Evolutionary conservation across 2,329 filamentous ascomycete genomes (phyloP).

Genomic region (Annulohypoxylon truncatum): DNA sequence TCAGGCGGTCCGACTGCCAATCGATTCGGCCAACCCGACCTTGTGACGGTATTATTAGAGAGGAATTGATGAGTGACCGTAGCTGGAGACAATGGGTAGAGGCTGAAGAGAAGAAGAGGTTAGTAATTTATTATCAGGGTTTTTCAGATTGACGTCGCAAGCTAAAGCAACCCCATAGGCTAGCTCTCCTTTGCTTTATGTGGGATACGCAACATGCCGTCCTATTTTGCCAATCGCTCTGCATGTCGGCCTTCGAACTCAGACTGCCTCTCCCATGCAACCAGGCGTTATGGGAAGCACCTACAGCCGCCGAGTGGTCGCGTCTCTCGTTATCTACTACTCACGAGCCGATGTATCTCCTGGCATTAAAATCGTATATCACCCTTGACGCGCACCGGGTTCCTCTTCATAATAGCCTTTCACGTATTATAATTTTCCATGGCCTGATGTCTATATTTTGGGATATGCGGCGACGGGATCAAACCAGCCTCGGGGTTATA

Average conservation of each 20-base stretch:
- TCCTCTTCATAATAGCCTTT: slow-evolving; percentile 61
- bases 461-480: slow-evolving; percentile 71
- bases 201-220: slow-evolving; percentile 75
- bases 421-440: slow-evolving; percentile 66
- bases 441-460: slow-evolving; percentile 72
- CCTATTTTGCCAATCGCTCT: slow-evolving; percentile 73
- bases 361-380: slow-evolving; percentile 67
- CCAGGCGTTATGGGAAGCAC: slow-evolving; percentile 67
- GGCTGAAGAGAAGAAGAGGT: slow-evolving; percentile 69
- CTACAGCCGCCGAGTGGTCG: slow-evolving; percentile 63
- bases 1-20: slow-evolving; percentile 53
- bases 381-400: slow-evolving; percentile 56
- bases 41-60: slow-evolving; percentile 43
- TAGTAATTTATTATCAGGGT: slow-evolving; percentile 1
- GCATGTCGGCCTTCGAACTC: slow-evolving; percentile 74
- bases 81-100: slow-evolving; percentile 66
- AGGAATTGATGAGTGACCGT: slow-evolving; percentile 55
- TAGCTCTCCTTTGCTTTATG: slow-evolving; percentile 70
- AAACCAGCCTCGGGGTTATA: slow-evolving; percentile 65
- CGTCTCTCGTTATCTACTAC: slow-evolving; percentile 53
- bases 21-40: slow-evolving; percentile 47
- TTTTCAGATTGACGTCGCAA: neutral
- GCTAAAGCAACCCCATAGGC: slow-evolving; percentile 46
- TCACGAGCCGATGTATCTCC: slow-evolving; percentile 57
- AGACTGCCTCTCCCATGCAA: slow-evolving; percentile 67